Conservation (phyloP, 257 asterid genomes). For the Echium plantagineum region DNA sequence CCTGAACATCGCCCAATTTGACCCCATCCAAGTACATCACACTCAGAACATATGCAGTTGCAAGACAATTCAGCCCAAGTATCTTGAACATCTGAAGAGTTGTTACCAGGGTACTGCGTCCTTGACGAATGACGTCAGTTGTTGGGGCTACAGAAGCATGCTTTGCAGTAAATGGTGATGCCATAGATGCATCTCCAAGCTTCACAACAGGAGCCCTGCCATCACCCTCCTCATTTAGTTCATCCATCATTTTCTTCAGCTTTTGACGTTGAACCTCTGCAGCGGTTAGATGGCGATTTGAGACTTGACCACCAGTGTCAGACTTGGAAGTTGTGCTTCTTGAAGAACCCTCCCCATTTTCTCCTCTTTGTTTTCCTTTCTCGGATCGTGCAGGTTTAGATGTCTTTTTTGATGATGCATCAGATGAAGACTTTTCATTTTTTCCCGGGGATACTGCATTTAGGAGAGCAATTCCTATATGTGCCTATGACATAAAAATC, state of each 20-base stretch:
- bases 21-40: conserved; percentile 96
- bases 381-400: conserved; percentile 46
- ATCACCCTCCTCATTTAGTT: conserved; percentile 78
- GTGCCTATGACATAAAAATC: conserved; percentile 39
- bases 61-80: conserved; percentile 94
- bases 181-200: conserved; percentile 98
- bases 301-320: conserved; percentile 42
- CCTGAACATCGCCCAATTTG: conserved; percentile 88
- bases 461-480: conserved; percentile 88
- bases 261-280: conserved; percentile 82
- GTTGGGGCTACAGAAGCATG: conserved; percentile 96
- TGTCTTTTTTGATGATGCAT: conserved; percentile 48
- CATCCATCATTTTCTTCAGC: conserved; percentile 88
- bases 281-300: conserved; percentile 61
- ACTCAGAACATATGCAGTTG: conserved; percentile 91
- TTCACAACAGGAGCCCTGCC: conserved; percentile 93
- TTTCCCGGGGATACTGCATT: conserved; percentile 69
- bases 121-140: conserved; percentile 87
- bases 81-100: conserved; percentile 99
- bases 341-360: conserved; percentile 36
- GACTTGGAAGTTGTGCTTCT: conserved; percentile 35
- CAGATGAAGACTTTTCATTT: conserved; percentile 43
- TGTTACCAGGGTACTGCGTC: conserved; percentile 92
- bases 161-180: conserved; percentile 93
- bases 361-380: conserved; percentile 40